Evolutionary conservation across 768 basidiomycete genomes (phyloP), one percentile per base, ranked within the genome.

Genomic region (Hemileccinum impolitum): DNA sequence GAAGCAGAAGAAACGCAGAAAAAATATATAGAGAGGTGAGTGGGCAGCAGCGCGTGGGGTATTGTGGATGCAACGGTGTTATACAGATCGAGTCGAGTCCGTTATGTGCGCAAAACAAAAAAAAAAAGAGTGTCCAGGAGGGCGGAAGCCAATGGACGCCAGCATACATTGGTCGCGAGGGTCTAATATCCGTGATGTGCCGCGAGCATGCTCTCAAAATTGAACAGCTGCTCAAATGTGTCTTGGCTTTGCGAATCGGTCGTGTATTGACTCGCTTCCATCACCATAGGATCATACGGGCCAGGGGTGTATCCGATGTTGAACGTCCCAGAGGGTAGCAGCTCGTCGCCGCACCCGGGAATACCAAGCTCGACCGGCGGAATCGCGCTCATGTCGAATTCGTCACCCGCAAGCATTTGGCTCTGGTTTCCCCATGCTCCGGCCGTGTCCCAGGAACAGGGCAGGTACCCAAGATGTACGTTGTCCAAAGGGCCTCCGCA

Each of bases 351-450:
- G 39, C 70, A 74, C 38, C 79, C 80, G 41, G 77, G 71, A 51
- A 78, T 61, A 14, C 79, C 80, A 45, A 85, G 70, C 53, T 84
- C 77, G 62, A 85, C 75, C 0, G 84, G 78, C 2, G 83, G 84
- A 54, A 87, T 87, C 19, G 81, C 69, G 55, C 59, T 68, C 54
- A 87, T 65, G 59, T 86, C 84, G 61, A 86, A 87, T 67, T 87
- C 85, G 63, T 84, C 81, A 47, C 73, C 75, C 34, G 69, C 69
- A 39, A 86, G 67, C 47, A 71, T 55, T 42, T 68, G 64, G 55
- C 54, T 19, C 57, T 73, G 51, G 63, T 59, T 60, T 7, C 61
- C 64, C 72, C 73, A 73, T 45, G 67, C 49, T 25, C 60, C 45
- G 26, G 59, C 54, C 6, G 61, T 47, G 3, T 62, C 64, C 68